Base-by-base conservation (phyloP, 2,329 filamentous ascomycete species). In the Pestalotiopsis fici region DNA sequence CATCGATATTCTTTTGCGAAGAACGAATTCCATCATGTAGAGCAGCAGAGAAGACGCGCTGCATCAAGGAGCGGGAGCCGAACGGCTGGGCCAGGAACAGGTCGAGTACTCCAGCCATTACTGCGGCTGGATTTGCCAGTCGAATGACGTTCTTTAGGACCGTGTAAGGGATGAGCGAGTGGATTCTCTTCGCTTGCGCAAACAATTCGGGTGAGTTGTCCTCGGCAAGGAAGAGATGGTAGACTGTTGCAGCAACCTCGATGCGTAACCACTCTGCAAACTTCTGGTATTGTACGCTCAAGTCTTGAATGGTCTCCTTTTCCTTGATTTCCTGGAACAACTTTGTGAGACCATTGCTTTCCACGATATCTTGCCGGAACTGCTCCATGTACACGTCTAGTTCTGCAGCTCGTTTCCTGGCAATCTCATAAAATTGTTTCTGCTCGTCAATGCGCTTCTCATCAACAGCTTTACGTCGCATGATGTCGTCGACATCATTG, bases 221-320 rank as follows among this genome's bases (percentile, higher is more conserved):
- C 78, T 99, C 96, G 5, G 96, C 96, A 57, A 99, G 86, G 85
- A 99, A 99, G 39, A 99, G 85, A 78, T 99, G 96, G 77, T 99
- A 99, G 68, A 98, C 90, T 25, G 96, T 98, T 54, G 96, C 96
- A 27, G 96, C 96, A 61, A 99, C 91, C 81, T 99, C 96, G 75
- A 99, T 99, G 50, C 96, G 91, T 63, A 98, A 84, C 96, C 96
- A 99, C 79, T 99, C 96, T 21, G 95, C 95, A 77, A 99, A 98
- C 78, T 98, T 99, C 76, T 96, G 93, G 79, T 98, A 98, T 78
- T 98, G 95, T 12, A 97, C 91, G 75, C 93, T 97, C 65, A 99
- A 86, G 72, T 98, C 94, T 70, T 89, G 87, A 65, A 99, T 95
- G 3, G 88, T 94, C 68, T 93, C 86, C 82, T 98, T 98, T 66